A percentile compares a stretch with the other conserved stretches of the same genome.
phyloP scores from a whole-genome alignment of 2,329 filamentous ascomycete genomes.

The Fusarium redolens region DNA sequence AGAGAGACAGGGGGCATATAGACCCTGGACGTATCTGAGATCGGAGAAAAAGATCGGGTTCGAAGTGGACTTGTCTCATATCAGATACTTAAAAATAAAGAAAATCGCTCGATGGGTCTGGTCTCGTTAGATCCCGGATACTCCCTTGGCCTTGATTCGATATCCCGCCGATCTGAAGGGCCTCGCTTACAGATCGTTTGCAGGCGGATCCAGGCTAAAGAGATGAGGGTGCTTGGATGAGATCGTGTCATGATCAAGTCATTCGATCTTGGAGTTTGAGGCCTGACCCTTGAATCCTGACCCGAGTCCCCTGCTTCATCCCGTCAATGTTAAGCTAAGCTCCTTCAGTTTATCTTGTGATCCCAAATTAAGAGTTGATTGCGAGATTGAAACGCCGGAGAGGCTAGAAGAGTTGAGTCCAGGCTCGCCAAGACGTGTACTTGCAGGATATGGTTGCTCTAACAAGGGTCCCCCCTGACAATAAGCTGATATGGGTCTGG shows the following conservation, averaged over 20 bases:
- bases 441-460: slow-evolving; percentile 1
- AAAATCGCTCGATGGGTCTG: background rate
- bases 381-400: background rate
- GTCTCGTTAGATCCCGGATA: background rate
- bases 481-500: background rate
- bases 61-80: slow-evolving; percentile 6
- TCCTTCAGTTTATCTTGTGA: background rate
- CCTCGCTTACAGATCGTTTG: background rate
- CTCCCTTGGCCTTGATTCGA: background rate
- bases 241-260: background rate
- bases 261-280: background rate
- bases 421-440: slow-evolving; percentile 18
- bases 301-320: background rate
- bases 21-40: background rate
- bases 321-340: background rate
- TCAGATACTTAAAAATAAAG: background rate
- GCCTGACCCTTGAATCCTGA: background rate
- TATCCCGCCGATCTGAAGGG: background rate
- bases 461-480: slow-evolving; percentile 1
- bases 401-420: background rate
- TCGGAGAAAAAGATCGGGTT: slow-evolving; percentile 28
- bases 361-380: background rate
- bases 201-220: background rate
- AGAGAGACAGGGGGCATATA: slow-evolving; percentile 1
- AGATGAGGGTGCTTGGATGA: background rate